Evolutionary conservation across 176 grass and related monocot species (phyloP), one percentile per base, ranked within the genome.

Genomic region (Thalia dealbata): DNA sequence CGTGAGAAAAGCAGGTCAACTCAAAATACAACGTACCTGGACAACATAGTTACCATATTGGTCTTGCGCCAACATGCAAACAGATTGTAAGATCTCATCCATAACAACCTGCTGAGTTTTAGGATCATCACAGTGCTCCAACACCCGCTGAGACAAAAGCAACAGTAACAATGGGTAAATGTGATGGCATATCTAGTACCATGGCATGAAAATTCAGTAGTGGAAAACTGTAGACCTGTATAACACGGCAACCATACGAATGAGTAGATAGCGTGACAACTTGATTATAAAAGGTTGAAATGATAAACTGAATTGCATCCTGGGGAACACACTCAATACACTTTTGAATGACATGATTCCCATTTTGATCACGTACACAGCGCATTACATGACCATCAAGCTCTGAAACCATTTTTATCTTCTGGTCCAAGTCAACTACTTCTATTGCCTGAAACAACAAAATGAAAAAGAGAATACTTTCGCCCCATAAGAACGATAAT

Each of bases 291-390:
- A 92, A 89, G 8, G 90, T 92, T 69, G 86, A 82, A 35, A 92
- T 76, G 75, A 92, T 88, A 73, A 92, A 92, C 65, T 89, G 84
- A 12, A 92, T 92, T 41, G 77, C 83, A 69, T 89, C 75, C 50
- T 92, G 81, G 55, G 90, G 90, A 75, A 92, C 85, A 74, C 90
- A 84, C 67, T 92, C 90, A 45, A 92, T 89, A 78, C 83, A 89
- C 79, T 92, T 92, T 73, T 88, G 86, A 27, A 92, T 89, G 12
- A 92, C 90, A 80, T 92, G 90, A 76, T 89, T 92, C 73, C 90
- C 90, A 84, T 92, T 88, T 84, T 92, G 90, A 92, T 92, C 90
- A 42, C 84, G 90, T 58, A 92, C 90, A 75, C 90, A 92, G 51
- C 81, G 86, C 86, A 89, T 89, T 73, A 92, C 76, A 80, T 92